Evolutionary conservation across 352 stramenopile genomes (phyloP), one percentile per base, ranked within the genome.

Genomic region (Globisporangium barbulae): DNA sequence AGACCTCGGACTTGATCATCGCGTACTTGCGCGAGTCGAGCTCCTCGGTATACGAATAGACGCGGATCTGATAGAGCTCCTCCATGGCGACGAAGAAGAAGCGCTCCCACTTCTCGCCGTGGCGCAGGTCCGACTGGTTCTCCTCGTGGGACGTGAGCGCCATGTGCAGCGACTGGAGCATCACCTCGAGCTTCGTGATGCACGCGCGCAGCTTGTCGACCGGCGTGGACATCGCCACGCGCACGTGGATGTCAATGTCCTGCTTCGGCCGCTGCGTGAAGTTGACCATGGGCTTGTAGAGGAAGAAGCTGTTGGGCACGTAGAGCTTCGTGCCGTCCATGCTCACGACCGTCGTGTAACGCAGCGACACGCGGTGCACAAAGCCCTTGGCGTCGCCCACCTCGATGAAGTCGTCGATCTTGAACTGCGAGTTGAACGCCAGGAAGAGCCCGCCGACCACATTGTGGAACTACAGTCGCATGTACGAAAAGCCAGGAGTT

Each of bases 271-370:
- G 83, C 60, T 94, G 84, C 49, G 85, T 89, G 61, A 85, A 96
- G 61, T 96, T 96, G 35, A 96, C 80, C 88, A 96, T 94, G 28
- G 85, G 88, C 53, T 93, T 93, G 79, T 93, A 96, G n/a, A 96
- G 68, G 58, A 96, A 96, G 64, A 93, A 94, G 61, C 85, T 94
- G 70, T 95, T 95, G 30, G 85, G 85, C 22, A 96, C 76, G 62
- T 86, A 94, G 19, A 93, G 70, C 47, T 86, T 90, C 35, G 88
- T 94, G 41, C 83, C 82, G 31, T 93, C 85, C 19, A 85, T 72
- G n/a, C 79, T 93, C 68, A 94, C 73, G 25, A 96, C 63, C 8
- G 84, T 92, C 53, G 88, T 96, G 71, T 93, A 96, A 2, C 88
- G 81, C 48, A 96, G 74, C 60, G 84, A 90, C 6, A 94, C 82